These are phyloP conservation scores for Ogataea ramenticola DNA, from an alignment of 805 yeast genomes.

Conservation along the genomic window DNA sequence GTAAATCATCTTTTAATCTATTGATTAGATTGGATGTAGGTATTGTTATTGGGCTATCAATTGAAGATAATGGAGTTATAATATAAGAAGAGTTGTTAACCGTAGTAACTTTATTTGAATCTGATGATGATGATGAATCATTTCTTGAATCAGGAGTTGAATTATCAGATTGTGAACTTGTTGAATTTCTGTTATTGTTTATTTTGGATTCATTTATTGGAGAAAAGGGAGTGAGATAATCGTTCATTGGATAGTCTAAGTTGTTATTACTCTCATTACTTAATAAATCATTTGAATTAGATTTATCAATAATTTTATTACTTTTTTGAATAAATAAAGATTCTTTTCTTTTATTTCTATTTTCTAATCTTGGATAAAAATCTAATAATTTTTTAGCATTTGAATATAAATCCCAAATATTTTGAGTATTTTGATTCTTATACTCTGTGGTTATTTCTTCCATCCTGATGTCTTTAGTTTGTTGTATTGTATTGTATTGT, in stretches of 20 bases:
- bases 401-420: slow-evolving; percentile 28
- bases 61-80: slow-evolving; percentile 17
- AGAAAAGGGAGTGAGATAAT: not conserved
- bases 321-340: slow-evolving; percentile 4
- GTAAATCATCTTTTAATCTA: slow-evolving; percentile 6
- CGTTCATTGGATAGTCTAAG: not conserved
- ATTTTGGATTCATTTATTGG: not conserved
- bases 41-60: slow-evolving; percentile 14
- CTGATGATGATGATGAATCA: slow-evolving; percentile 1
- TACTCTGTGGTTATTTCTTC: too few relatives aligned
- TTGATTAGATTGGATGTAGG: slow-evolving; percentile 1
- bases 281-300: too few relatives aligned
- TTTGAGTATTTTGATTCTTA: not conserved
- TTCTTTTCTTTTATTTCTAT: slow-evolving; percentile 24
- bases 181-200: not conserved
- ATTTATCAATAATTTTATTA: too few relatives aligned
- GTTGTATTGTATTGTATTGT: too few relatives aligned
- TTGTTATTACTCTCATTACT: too few relatives aligned
- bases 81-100: slow-evolving; percentile 6
- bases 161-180: not conserved
- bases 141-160: slow-evolving; percentile 10
- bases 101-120: not conserved
- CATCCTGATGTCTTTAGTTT: too few relatives aligned
- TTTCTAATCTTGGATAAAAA: slow-evolving; percentile 26
- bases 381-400: slow-evolving; percentile 25